Evolutionary conservation across 148 eudicot species (phyloP).

Genomic region (Spergularia marina): DNA sequence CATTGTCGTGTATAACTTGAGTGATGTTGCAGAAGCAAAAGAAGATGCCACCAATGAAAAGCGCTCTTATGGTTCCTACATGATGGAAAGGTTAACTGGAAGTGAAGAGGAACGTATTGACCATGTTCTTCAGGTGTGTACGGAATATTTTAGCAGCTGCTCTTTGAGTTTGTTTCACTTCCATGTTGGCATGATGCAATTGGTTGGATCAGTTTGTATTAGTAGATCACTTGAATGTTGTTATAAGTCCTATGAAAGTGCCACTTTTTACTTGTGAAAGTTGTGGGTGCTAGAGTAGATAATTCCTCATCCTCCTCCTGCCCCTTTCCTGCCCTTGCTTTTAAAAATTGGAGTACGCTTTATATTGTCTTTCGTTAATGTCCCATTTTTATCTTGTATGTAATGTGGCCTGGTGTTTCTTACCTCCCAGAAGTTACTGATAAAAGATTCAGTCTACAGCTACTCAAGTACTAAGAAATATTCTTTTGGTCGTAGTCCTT

Average conservation of each 20-base stretch:
- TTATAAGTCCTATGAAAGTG: neutral
- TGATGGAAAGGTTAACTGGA: slow-evolving; percentile 89
- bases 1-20: neutral
- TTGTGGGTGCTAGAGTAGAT: too few relatives aligned
- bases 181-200: slow-evolving; percentile 6
- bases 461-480: neutral
- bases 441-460: too few relatives aligned
- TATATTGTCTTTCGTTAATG: too few relatives aligned
- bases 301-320: too few relatives aligned
- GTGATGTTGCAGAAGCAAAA: slow-evolving; percentile 42
- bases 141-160: neutral
- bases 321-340: too few relatives aligned
- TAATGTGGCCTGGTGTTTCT: too few relatives aligned
- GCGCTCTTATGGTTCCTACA: slow-evolving; percentile 82
- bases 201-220: neutral
- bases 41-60: slow-evolving; percentile 48
- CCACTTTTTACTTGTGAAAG: too few relatives aligned
- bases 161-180: neutral
- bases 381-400: too few relatives aligned
- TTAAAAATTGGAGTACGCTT: too few relatives aligned
- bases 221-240: slow-evolving; percentile 4
- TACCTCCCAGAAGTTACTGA: too few relatives aligned
- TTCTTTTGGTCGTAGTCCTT: neutral
- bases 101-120: slow-evolving; percentile 76
- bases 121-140: slow-evolving; percentile 78